Evolutionary conservation across 1,284 basidiomycete species (phyloP).

Genomic region (Sphagnurus paluster): DNA sequence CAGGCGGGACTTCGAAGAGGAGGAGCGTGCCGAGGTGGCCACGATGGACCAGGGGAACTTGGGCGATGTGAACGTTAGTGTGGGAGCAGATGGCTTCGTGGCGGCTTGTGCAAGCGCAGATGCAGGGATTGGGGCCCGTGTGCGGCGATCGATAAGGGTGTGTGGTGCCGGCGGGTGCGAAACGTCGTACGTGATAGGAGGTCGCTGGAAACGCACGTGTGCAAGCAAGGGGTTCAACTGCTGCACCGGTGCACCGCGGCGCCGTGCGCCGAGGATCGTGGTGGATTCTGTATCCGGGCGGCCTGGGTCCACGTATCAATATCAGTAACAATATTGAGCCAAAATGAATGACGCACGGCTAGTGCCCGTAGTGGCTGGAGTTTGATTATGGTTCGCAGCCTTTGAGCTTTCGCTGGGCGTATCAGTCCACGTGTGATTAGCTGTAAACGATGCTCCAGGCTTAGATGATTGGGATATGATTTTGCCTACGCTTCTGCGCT

Average conservation of each 20-base stretch:
- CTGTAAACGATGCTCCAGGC: constrained; percentile 16
- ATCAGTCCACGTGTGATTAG: constrained; percentile 13
- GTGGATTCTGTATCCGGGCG: constrained; percentile 31
- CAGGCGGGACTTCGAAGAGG: constrained; percentile 21
- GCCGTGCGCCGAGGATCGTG: constrained; percentile 40
- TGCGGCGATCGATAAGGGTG: constrained; percentile 56
- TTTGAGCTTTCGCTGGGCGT: constrained; percentile 5
- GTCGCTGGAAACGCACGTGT: constrained; percentile 49
- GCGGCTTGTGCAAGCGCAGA: constrained; percentile 62
- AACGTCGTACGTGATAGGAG: constrained; percentile 64
- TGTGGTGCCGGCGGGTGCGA: constrained; percentile 56
- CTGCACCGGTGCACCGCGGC: constrained; percentile 30
- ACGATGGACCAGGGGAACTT: constrained; percentile 64
- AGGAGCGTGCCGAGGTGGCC: constrained; percentile 32
- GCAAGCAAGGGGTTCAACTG: constrained; percentile 67
- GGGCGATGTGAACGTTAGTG: constrained; percentile 56
- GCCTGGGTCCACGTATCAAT: background rate
- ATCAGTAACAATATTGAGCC: constrained; percentile 2
- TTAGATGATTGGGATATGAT: constrained; percentile 11
- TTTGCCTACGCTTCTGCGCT: too few relatives aligned
- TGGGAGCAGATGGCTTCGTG: constrained; percentile 52
- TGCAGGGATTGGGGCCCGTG: constrained; percentile 53
- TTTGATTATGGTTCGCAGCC: constrained; percentile 13
- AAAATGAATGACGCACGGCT: constrained; percentile 18
- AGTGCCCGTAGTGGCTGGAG: constrained; percentile 3